phyloP scores from a whole-genome alignment of 177 flowering plant species.

The Vitis hybrid region DNA sequence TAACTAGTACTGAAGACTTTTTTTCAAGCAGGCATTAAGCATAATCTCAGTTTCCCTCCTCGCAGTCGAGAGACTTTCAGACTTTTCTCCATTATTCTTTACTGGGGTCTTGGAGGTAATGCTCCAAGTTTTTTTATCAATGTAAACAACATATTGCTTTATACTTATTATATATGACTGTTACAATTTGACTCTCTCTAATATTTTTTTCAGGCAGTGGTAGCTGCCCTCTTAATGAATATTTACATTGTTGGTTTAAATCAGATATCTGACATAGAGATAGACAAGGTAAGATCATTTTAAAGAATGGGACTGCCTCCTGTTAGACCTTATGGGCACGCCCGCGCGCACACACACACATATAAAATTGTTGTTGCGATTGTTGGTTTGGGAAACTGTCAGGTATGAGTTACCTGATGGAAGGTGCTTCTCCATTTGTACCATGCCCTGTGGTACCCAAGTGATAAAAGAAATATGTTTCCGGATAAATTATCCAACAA shows the following conservation, averaged over 20 bases:
- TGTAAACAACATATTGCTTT: neutral
- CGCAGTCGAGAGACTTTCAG: constrained; percentile 76
- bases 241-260: constrained; percentile 91
- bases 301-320: no score
- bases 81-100: constrained; percentile 76
- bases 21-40: constrained; percentile 73
- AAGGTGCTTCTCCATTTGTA: no score
- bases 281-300: constrained; percentile 76
- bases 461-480: neutral
- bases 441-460: no score
- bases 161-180: neutral
- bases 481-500: neutral
- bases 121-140: constrained; percentile 8
- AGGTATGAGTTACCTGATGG: neutral
- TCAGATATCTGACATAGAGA: constrained; percentile 87
- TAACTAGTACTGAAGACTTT: constrained; percentile 20
- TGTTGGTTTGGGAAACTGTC: neutral
- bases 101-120: constrained; percentile 74
- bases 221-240: constrained; percentile 90
- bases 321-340: no score
- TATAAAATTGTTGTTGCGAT: neutral
- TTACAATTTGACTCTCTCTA: constrained; percentile 3
- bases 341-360: no score
- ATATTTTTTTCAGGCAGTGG: constrained; percentile 65
- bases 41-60: constrained; percentile 93